Percentiles rank a stretch among this genome's conserved stretches.
Conservation (phyloP, 257 asterid species). For the Ilex aquifolium region DNA sequence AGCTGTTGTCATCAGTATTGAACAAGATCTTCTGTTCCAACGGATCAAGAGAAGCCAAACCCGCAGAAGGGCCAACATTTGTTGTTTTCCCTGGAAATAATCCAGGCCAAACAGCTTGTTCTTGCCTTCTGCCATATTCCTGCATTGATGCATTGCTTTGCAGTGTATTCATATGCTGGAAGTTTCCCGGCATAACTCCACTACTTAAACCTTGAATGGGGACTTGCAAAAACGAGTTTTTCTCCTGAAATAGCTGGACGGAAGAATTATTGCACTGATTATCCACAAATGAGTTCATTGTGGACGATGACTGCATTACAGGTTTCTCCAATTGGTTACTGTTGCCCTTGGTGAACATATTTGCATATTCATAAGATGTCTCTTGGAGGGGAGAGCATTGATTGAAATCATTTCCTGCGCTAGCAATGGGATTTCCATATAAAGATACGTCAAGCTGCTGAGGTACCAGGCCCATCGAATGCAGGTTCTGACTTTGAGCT, state of each 20-base stretch:
- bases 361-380: constrained; percentile 30
- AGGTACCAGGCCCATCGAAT: constrained; percentile 29
- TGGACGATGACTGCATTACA: constrained; percentile 28
- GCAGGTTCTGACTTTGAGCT: constrained; percentile 29
- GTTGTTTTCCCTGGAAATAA: constrained; percentile 20
- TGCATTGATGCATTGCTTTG: constrained; percentile 25
- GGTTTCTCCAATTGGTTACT: constrained; percentile 26
- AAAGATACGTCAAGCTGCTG: constrained; percentile 38
- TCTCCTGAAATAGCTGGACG: constrained; percentile 31
- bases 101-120: constrained; percentile 30
- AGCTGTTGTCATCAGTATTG: constrained; percentile 38
- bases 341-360: constrained; percentile 23
- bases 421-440: constrained; percentile 29
- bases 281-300: constrained; percentile 27
- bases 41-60: constrained; percentile 50
- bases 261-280: constrained; percentile 30
- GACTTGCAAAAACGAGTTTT: constrained; percentile 42
- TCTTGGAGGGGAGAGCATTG: constrained; percentile 32
- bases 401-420: constrained; percentile 29
- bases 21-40: constrained; percentile 63
- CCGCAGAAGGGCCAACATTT: constrained; percentile 22
- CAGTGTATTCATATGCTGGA: constrained; percentile 26
- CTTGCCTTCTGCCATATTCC: constrained; percentile 30
- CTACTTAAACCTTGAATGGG: constrained; percentile 23
- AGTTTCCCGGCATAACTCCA: constrained; percentile 26